phyloP scores from a whole-genome alignment of 305 asterid species.

The Plantago coronopus region DNA sequence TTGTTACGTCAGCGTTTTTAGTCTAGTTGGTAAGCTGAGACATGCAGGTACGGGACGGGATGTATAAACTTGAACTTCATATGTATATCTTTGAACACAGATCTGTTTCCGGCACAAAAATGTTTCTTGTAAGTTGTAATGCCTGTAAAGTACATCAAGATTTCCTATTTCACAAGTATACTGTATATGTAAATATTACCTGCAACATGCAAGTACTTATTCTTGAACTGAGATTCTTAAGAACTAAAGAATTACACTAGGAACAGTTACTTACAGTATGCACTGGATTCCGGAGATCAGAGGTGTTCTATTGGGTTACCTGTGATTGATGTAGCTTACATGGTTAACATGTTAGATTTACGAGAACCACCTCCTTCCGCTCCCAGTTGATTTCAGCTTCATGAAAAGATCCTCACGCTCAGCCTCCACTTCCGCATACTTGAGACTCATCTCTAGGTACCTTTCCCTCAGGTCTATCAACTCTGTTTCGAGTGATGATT shows the following conservation, averaged over 20 bases:
- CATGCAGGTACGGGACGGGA: too few relatives aligned
- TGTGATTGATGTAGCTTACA: not conserved
- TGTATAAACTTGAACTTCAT: too few relatives aligned
- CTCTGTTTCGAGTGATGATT: constrained; percentile 74
- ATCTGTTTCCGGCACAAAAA: not conserved
- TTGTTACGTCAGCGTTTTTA: too few relatives aligned
- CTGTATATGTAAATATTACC: not conserved
- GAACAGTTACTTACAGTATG: not conserved
- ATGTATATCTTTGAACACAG: not conserved
- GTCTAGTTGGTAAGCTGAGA: too few relatives aligned
- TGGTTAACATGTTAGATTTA: constrained; percentile 24
- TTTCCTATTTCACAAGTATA: not conserved
- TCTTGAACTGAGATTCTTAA: not conserved
- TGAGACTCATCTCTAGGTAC: constrained; percentile 84
- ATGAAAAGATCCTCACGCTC: constrained; percentile 84
- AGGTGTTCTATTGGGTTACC: not conserved
- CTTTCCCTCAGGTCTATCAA: constrained; percentile 73
- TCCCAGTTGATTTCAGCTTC: constrained; percentile 62
- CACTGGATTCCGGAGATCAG: not conserved
- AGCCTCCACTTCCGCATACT: constrained; percentile 87
- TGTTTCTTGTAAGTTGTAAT: not conserved
- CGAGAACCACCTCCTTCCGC: constrained; percentile 67
- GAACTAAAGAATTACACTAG: not conserved
- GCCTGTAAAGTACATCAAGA: not conserved
- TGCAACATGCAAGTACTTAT: not conserved